Evolutionary conservation across 192 early-diverging fungal genomes (phyloP), one percentile per base, ranked within the genome.

Genomic region (Podila clonocystis): DNA sequence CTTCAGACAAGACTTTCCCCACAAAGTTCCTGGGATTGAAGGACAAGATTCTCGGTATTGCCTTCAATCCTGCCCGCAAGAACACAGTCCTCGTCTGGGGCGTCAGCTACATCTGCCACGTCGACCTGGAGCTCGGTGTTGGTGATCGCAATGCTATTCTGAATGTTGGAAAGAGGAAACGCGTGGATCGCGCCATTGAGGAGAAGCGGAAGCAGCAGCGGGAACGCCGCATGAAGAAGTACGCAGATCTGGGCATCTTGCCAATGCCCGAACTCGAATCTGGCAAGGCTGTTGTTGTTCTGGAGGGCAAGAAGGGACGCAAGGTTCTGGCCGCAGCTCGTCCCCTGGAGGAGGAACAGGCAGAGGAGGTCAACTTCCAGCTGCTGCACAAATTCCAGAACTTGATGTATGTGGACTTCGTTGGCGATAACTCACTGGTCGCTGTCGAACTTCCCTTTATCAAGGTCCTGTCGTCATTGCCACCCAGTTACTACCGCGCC

Each of bases 401-500:
- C 52, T 73, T 97, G 60, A 93, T 99, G 90, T 90, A 86, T 72
- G 87, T 91, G 64, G 92, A 91, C 61, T 95, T 93, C 77, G 34
- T 96, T 20, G 91, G 85, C 57, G 75, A 76, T 22, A 86, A 91
- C 79, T 91, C 94, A 50, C 85, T 97, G 85, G 90, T 97, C 0
- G 92, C 95, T 29, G 91, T 98, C 17, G 97, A 99, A 85, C 86
- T 96, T 71, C 95, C 97, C 9, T 91, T 93, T 82, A 85, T 93
- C 66, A 89, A 91, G 45, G 92, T 98, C 36, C 72, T 95, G 58
- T 89, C 90, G 68, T 89, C 87, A 13, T 71, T 99, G 65, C 95
- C 95, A 38, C 87, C 90, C 24, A 93, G 91, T 11, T 97, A 90
- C 85, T 92, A 94, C 79, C 92, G 91, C 76, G 88, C 95, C 73